phyloP scores from a whole-genome alignment of 148 eudicot genomes.

The Nepenthes gracilis region DNA sequence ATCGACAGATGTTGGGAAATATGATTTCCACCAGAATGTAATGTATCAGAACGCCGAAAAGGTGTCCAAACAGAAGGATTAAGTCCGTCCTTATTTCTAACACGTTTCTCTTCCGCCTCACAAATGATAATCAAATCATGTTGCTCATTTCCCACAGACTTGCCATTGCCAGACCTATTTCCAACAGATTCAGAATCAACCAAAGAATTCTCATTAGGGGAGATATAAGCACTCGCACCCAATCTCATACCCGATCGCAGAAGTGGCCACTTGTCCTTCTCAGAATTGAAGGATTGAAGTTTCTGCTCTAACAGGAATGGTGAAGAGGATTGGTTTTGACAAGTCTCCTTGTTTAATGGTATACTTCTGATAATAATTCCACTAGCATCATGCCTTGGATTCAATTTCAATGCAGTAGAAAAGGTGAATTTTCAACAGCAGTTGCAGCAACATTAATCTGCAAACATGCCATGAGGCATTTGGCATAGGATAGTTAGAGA shows the following conservation, averaged over 20 bases:
- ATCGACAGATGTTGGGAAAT: constrained; percentile 29
- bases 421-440: constrained; percentile 25
- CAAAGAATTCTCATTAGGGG: constrained; percentile 19
- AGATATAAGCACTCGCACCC: constrained; percentile 26
- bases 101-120: constrained; percentile 71
- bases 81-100: constrained; percentile 80
- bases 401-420: constrained; percentile 36
- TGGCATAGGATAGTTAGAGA: background rate
- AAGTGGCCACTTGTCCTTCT: constrained; percentile 74
- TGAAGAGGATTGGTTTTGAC: constrained; percentile 30
- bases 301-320: constrained; percentile 38
- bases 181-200: constrained; percentile 18
- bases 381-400: constrained; percentile 62
- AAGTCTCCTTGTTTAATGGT: constrained; percentile 57
- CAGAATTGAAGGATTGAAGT: constrained; percentile 33
- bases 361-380: constrained; percentile 82
- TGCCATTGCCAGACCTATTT: constrained; percentile 42
- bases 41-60: constrained; percentile 67
- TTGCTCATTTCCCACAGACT: constrained; percentile 26
- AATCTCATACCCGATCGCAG: constrained; percentile 37
- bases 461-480: constrained; percentile 16
- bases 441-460: constrained; percentile 30
- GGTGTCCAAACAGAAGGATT: constrained; percentile 95
- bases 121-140: constrained; percentile 27
- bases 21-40: constrained; percentile 44